Conservation (phyloP, 2,329 filamentous ascomycete species). For the Zymoseptoria tritici region DNA sequence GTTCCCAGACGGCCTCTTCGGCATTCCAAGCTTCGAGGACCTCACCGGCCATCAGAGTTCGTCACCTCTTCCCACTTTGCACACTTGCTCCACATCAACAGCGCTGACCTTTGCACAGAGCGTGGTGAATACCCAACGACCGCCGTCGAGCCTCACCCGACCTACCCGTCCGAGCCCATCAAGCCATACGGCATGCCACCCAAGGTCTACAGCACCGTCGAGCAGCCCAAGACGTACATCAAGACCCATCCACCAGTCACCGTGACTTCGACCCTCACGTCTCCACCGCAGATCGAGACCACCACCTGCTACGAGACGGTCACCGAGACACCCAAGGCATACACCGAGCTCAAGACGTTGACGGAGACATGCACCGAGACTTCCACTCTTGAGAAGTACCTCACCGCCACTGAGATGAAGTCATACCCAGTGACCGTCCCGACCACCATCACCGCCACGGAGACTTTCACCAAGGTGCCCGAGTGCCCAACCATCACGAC, state of each 20-base stretch:
- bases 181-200: background rate
- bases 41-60: background rate
- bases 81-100: background rate
- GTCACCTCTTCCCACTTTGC: background rate
- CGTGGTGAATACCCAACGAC: background rate
- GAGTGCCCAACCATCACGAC: constrained; percentile 2
- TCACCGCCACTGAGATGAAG: background rate
- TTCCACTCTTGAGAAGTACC: background rate
- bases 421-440: background rate
- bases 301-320: background rate
- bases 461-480: constrained; percentile 1
- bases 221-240: background rate
- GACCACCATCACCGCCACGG: background rate
- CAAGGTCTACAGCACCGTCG: background rate
- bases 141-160: background rate
- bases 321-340: background rate
- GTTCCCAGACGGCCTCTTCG: background rate
- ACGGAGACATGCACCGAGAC: background rate
- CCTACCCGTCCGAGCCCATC: background rate
- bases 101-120: background rate
- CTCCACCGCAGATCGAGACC: background rate
- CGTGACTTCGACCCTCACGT: background rate
- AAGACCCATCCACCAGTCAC: background rate
- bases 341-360: background rate
- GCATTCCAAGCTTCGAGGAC: background rate